Evolutionary conservation across 371 early-diverging fungal genomes (phyloP).

Genomic region (Choanephora cucurbitarum): DNA sequence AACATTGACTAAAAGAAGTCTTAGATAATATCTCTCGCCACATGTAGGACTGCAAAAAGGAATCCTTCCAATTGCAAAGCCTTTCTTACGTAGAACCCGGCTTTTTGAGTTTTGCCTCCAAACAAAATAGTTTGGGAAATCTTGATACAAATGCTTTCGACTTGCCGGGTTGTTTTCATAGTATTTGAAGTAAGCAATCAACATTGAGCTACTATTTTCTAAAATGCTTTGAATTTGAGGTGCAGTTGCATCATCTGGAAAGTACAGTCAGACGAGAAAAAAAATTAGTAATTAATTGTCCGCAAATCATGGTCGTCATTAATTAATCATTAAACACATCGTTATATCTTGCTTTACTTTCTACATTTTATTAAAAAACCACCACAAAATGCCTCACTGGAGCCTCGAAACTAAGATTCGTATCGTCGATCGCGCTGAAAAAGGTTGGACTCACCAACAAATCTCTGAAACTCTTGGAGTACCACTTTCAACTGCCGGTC

Average conservation of each 20-base stretch:
- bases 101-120: neutral
- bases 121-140: slow-evolving; percentile 9
- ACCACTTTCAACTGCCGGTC: too few species aligned
- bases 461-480: too few species aligned
- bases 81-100: slow-evolving; percentile 2
- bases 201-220: neutral
- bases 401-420: too few species aligned
- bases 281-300: too few species aligned
- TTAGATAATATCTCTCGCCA: neutral
- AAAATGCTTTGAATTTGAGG: neutral
- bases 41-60: slow-evolving; percentile 3
- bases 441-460: too few species aligned
- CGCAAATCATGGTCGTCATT: too few species aligned
- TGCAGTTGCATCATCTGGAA: neutral
- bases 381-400: too few species aligned
- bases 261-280: too few species aligned
- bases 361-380: too few species aligned
- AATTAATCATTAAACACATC: too few species aligned
- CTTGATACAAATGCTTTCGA: slow-evolving; percentile 2
- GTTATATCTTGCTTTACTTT: too few species aligned
- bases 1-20: neutral
- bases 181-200: slow-evolving; percentile 5
- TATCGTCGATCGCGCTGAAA: too few species aligned
- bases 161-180: neutral
- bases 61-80: slow-evolving; percentile 3